A percentile compares a stretch with the other conserved stretches of the same genome.
Conservation (phyloP, 192 early-diverging fungal species). For the Umbelopsis ramanniana region DNA sequence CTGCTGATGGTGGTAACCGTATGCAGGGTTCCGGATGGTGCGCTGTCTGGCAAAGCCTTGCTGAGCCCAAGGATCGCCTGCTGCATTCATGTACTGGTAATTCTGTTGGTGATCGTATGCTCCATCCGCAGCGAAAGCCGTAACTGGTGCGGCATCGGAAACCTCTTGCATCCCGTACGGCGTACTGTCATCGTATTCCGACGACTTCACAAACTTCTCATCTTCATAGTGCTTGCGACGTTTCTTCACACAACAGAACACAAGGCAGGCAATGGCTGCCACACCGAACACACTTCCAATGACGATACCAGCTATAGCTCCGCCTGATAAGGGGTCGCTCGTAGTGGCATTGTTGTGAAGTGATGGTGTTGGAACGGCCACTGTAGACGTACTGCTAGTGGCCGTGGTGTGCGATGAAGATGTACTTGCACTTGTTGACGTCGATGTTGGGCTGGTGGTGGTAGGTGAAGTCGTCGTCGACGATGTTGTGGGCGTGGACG, state of each 20-base stretch:
- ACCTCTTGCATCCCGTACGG: not conserved
- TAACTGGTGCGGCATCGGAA: not conserved
- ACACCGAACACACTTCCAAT: not conserved
- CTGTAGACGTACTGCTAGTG: not conserved
- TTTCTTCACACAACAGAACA: not conserved
- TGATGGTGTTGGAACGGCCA: not conserved
- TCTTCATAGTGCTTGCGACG: slow-evolving; percentile 4
- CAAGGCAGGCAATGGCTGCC: not conserved
- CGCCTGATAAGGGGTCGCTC: not conserved
- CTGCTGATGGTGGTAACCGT: not conserved
- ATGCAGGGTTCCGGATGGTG: not conserved
- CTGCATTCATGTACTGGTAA: not conserved
- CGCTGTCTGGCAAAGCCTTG: not conserved
- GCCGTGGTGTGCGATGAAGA: not conserved
- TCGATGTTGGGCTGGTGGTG: not conserved
- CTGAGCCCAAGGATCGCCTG: not conserved
- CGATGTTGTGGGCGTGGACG: not conserved
- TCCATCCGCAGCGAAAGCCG: not conserved
- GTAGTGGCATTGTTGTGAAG: not conserved
- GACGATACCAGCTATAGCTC: slow-evolving; percentile 4
- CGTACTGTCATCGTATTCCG: not conserved
- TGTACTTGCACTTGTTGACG: not conserved
- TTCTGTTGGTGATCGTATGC: not conserved
- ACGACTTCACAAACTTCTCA: not conserved
- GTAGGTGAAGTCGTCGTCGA: not conserved